A percentile compares a stretch with the other conserved stretches of the same genome.
Evolutionary conservation across 768 basidiomycete species (phyloP).

Genomic region (Amyloporia xantha): DNA sequence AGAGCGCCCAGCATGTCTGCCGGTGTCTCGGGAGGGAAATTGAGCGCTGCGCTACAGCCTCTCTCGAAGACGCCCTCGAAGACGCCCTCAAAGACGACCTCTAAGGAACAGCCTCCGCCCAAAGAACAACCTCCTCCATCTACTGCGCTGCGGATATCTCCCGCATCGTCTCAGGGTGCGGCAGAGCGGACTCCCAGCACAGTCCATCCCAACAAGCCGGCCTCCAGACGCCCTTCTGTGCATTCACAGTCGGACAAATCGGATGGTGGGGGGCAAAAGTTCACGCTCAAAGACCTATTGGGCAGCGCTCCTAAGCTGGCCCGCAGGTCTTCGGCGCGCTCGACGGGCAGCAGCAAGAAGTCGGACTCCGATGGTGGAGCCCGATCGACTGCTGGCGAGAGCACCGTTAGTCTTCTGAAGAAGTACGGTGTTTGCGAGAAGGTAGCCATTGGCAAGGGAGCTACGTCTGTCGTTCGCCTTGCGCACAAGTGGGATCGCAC

Average conservation of each 20-base stretch:
- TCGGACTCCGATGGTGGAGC: conserved; percentile 57
- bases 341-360: conserved; percentile 53
- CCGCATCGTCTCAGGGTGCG: conserved; percentile 17
- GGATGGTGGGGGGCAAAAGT: conserved; percentile 59
- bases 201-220: background rate
- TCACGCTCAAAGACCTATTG: conserved; percentile 81
- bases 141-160: conserved; percentile 20
- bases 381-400: conserved; percentile 43
- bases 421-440: conserved; percentile 98
- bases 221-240: conserved; percentile 22
- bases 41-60: conserved; percentile 15
- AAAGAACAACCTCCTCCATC: conserved; percentile 17
- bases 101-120: conserved; percentile 8
- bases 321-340: conserved; percentile 66
- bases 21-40: conserved; percentile 33
- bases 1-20: conserved; percentile 42
- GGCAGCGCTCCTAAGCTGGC: conserved; percentile 66
- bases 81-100: conserved; percentile 12
- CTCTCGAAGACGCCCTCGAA: conserved; percentile 14
- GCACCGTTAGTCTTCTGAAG: conserved; percentile 56
- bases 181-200: conserved; percentile 5
- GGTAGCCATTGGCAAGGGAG: conserved; percentile 95
- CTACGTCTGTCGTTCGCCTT: conserved; percentile 93
- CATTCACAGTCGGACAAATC: conserved; percentile 42
- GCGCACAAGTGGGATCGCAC: conserved; percentile 98